Percentiles rank a stretch among this genome's conserved stretches.
phyloP scores from a whole-genome alignment of 1,284 basidiomycete species.

The Macrocystidia cucumis region DNA sequence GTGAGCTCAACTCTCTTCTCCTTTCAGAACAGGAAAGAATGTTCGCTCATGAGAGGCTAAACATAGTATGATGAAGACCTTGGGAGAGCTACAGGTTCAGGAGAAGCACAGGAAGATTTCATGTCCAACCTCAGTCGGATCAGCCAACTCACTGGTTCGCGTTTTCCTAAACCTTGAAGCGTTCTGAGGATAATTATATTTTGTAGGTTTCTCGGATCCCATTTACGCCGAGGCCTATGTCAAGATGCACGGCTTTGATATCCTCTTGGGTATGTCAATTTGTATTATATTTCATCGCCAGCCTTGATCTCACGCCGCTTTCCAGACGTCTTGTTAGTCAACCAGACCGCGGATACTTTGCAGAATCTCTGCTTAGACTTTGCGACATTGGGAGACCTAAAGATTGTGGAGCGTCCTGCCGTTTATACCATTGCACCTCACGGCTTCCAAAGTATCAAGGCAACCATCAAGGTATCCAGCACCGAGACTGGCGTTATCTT shows the following conservation, averaged over 20 bases:
- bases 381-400: conserved; percentile 94
- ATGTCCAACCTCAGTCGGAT: conserved; percentile 95
- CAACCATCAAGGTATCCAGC: conserved; percentile 96
- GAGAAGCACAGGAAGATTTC: conserved; percentile 88
- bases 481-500: conserved; percentile 99
- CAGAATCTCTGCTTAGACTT: conserved; percentile 98
- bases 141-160: conserved; percentile 83
- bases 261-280: conserved; percentile 63
- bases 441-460: conserved; percentile 98
- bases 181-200: not conserved
- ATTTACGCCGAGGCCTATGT: conserved; percentile 99
- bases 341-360: conserved; percentile 91
- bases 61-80: conserved; percentile 83
- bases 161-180: not conserved
- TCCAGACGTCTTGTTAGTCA: conserved; percentile 93
- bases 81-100: conserved; percentile 82
- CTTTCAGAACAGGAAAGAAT: conserved; percentile 1
- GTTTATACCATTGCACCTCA: conserved; percentile 94
- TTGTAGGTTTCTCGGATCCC: conserved; percentile 90
- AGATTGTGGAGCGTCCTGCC: conserved; percentile 92
- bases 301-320: conserved; percentile 6
- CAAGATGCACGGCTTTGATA: conserved; percentile 98
- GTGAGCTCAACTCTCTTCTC: conserved; percentile 36
- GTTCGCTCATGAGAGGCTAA: conserved; percentile 3
- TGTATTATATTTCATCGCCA: conserved; percentile 1